Conservation (phyloP, 2,329 filamentous ascomycete genomes). For the Basipetospora chlamydospora region DNA sequence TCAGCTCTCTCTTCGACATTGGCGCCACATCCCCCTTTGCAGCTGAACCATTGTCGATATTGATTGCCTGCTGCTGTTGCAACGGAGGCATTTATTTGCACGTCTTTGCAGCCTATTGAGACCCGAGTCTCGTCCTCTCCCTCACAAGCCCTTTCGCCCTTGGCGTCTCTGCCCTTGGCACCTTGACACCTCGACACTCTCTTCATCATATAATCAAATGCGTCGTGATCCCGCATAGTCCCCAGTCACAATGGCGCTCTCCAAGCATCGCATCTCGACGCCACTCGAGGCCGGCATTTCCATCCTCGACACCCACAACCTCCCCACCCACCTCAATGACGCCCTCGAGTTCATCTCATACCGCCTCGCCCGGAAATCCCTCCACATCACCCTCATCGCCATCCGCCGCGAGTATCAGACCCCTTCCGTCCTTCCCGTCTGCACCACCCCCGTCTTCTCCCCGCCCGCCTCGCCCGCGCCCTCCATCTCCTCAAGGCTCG, state of each 20-base stretch:
- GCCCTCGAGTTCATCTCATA: slow-evolving; percentile 45
- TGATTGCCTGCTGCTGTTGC: background rate
- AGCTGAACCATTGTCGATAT: background rate
- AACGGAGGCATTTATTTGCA: slow-evolving; percentile 5
- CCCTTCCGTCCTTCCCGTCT: slow-evolving; percentile 19
- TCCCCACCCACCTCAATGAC: slow-evolving; percentile 38
- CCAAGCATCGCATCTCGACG: slow-evolving; percentile 43
- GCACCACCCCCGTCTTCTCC: slow-evolving; percentile 8
- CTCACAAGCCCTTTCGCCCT: background rate
- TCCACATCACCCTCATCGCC: slow-evolving; percentile 44
- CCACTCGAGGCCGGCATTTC: slow-evolving; percentile 49
- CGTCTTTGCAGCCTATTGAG: background rate
- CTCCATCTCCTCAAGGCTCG: background rate
- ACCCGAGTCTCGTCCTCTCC: background rate
- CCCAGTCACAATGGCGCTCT: slow-evolving; percentile 22
- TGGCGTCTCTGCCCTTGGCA: slow-evolving; percentile 5
- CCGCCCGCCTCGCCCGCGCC: slow-evolving; percentile 7
- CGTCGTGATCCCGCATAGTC: too few relatives aligned
- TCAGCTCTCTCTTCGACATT: background rate
- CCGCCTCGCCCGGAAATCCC: slow-evolving; percentile 37
- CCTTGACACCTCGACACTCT: too few relatives aligned
- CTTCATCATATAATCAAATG: too few relatives aligned
- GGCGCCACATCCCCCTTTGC: too few relatives aligned
- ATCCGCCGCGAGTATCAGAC: slow-evolving; percentile 42
- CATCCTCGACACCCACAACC: slow-evolving; percentile 39